Percentiles rank a stretch among this genome's conserved stretches.
Conservation (phyloP, 441 rosid species). For the Adansonia madagascariensis region DNA sequence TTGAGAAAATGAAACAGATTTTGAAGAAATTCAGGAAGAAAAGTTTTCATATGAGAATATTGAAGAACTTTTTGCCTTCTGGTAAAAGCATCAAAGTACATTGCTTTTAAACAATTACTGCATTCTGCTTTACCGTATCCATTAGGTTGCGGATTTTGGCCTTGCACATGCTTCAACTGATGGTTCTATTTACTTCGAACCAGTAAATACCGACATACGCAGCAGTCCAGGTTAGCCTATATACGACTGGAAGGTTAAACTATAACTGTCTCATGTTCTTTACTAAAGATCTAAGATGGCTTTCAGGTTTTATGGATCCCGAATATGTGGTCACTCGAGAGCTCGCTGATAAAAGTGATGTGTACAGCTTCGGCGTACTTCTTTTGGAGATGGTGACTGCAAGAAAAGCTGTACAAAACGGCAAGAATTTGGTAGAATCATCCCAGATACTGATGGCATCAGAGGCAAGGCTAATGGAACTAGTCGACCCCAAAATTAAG, state of each 20-base stretch:
- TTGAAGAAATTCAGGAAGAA: background rate
- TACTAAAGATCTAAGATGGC: slow-evolving; percentile 21
- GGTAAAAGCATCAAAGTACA: background rate
- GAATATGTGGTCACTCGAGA: slow-evolving; percentile 83
- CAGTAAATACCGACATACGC: slow-evolving; percentile 77
- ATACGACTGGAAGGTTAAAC: slow-evolving; percentile 15
- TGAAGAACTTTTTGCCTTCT: background rate
- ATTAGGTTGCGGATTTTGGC: slow-evolving; percentile 96
- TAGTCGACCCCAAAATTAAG: slow-evolving; percentile 44
- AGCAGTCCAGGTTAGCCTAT: slow-evolving; percentile 89
- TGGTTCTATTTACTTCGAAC: slow-evolving; percentile 84
- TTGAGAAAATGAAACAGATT: background rate
- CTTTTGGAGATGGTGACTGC: slow-evolving; percentile 80
- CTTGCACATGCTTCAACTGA: slow-evolving; percentile 86
- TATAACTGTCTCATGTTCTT: slow-evolving; percentile 10
- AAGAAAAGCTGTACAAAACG: slow-evolving; percentile 76
- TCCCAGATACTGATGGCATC: slow-evolving; percentile 59
- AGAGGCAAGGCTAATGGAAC: slow-evolving; percentile 56
- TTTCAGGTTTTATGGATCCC: slow-evolving; percentile 95
- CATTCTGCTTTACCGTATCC: slow-evolving; percentile 27
- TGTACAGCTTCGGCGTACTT: slow-evolving; percentile 89
- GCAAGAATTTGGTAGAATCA: slow-evolving; percentile 78
- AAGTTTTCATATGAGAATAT: background rate
- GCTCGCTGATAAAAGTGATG: slow-evolving; percentile 88
- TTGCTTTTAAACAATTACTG: slow-evolving; percentile 9